phyloP scores from a whole-genome alignment of 2,329 filamentous ascomycete species.

The Diaporthe vaccinii region DNA sequence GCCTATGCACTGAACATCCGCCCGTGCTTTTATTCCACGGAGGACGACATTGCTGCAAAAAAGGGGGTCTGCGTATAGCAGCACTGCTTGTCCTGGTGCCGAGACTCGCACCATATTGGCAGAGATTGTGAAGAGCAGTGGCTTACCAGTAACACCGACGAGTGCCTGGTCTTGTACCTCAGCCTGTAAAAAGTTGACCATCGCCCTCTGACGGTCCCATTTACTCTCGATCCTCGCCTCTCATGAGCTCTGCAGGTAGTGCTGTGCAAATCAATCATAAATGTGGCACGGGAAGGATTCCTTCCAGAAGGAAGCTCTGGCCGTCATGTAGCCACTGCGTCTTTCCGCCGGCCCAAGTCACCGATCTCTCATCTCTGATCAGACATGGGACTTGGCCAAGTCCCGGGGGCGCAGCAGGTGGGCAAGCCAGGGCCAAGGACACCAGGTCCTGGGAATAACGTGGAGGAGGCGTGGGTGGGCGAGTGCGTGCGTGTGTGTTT shows the following conservation, averaged over 20 bases:
- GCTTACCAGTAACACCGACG: background rate
- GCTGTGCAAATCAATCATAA: background rate
- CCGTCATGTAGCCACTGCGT: constrained; percentile 24
- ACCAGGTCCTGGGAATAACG: constrained; percentile 8
- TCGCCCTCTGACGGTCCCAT: background rate
- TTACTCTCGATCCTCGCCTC: background rate
- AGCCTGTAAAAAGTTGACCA: background rate
- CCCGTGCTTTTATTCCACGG: constrained; percentile 12
- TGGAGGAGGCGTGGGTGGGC: background rate
- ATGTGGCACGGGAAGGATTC: background rate
- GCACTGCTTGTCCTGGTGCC: background rate
- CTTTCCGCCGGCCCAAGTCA: constrained; percentile 1
- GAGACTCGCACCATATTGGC: background rate
- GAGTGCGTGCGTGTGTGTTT: background rate
- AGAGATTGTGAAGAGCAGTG: background rate
- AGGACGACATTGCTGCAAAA: background rate
- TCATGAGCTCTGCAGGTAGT: background rate
- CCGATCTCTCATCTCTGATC: constrained; percentile 16
- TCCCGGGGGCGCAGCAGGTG: constrained; percentile 13
- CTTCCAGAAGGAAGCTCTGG: constrained; percentile 37
- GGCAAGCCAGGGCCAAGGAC: background rate
- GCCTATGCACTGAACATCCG: constrained; percentile 9
- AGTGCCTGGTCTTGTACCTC: background rate
- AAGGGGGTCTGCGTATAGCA: constrained; percentile 27
- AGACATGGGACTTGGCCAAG: background rate